These are phyloP conservation scores for Kwoniella dendrophila DNA, from an alignment of 768 basidiomycete genomes.

Conservation along the genomic window DNA sequence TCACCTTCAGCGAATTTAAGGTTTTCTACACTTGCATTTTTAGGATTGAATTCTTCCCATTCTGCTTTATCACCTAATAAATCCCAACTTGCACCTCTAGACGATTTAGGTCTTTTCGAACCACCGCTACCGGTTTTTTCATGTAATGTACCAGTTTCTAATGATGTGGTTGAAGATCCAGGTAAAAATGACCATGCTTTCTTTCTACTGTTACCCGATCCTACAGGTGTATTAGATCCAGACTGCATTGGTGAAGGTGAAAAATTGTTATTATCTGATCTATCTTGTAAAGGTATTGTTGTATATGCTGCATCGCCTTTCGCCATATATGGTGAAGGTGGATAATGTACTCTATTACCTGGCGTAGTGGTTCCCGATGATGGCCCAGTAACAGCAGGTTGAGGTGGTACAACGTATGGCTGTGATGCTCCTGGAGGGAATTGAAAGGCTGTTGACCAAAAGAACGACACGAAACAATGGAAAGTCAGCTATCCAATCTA, in stretches of 20 bases:
- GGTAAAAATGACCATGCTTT: constrained; percentile 42
- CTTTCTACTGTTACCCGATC: constrained; percentile 28
- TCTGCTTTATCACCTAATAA: constrained; percentile 47
- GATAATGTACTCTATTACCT: constrained; percentile 40
- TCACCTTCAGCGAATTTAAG: constrained; percentile 55
- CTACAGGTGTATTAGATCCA: constrained; percentile 31
- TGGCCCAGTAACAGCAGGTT: constrained; percentile 11
- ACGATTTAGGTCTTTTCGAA: constrained; percentile 36
- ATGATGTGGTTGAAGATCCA: constrained; percentile 15
- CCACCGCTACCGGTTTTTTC: constrained; percentile 12
- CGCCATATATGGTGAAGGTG: constrained; percentile 39
- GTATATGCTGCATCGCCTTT: constrained; percentile 32
- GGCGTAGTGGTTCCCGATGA: constrained; percentile 10
- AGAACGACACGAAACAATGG: not conserved
- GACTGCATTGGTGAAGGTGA: constrained; percentile 13
- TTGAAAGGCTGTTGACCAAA: constrained; percentile 11
- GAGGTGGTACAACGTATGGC: constrained; percentile 25
- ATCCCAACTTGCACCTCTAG: constrained; percentile 42
- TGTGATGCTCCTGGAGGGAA: constrained; percentile 13
- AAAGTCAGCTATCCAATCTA: constrained; percentile 11
- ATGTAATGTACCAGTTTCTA: constrained; percentile 10
- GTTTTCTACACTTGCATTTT: constrained; percentile 49
- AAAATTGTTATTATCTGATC: not conserved
- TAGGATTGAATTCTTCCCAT: constrained; percentile 55
- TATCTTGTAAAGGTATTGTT: constrained; percentile 34